Evolutionary conservation across 2,329 filamentous ascomycete genomes (phyloP).

Genomic region (Fusarium nisikadoi): DNA sequence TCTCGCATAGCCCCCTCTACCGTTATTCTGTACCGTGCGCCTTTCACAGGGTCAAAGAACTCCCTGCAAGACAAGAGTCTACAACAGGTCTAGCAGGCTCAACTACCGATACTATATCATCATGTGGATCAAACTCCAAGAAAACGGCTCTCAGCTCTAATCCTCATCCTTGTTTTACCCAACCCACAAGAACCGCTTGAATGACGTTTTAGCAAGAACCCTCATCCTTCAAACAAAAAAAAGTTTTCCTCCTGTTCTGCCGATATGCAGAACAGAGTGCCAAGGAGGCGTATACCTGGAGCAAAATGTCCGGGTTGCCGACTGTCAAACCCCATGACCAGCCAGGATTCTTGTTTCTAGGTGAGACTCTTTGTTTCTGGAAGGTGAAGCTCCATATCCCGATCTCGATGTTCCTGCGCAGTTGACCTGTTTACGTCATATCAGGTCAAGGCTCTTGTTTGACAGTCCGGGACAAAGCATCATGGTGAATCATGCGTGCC

Average conservation of each 20-base stretch:
- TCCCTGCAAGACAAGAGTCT: background rate
- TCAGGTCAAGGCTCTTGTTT: constrained; percentile 16
- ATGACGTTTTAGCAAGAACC: constrained; percentile 23
- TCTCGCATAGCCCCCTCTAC: background rate
- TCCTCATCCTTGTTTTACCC: constrained; percentile 5
- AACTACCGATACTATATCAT: background rate
- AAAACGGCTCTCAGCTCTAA: background rate
- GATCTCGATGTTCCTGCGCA: constrained; percentile 25
- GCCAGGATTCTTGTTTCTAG: constrained; percentile 3
- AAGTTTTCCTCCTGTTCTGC: background rate
- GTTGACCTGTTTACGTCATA: constrained; percentile 29
- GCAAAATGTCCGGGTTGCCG: constrained; percentile 26
- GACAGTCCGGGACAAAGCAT: constrained; percentile 13
- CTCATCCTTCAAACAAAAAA: constrained; percentile 2
- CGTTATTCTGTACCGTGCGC: constrained; percentile 6
- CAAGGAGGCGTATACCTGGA: constrained; percentile 6
- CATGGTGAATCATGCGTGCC: constrained; percentile 11
- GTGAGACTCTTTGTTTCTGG: constrained; percentile 4
- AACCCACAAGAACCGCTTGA: constrained; percentile 14
- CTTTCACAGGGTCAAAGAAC: constrained; percentile 9
- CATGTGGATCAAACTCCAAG: constrained; percentile 9
- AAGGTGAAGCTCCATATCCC: constrained; percentile 6
- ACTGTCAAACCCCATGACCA: background rate
- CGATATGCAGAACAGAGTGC: background rate
- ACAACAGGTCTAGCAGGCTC: background rate